These are phyloP conservation scores for Phenoliferia sp. DNA, from an alignment of 1,284 basidiomycete genomes.

Conservation along the genomic window DNA sequence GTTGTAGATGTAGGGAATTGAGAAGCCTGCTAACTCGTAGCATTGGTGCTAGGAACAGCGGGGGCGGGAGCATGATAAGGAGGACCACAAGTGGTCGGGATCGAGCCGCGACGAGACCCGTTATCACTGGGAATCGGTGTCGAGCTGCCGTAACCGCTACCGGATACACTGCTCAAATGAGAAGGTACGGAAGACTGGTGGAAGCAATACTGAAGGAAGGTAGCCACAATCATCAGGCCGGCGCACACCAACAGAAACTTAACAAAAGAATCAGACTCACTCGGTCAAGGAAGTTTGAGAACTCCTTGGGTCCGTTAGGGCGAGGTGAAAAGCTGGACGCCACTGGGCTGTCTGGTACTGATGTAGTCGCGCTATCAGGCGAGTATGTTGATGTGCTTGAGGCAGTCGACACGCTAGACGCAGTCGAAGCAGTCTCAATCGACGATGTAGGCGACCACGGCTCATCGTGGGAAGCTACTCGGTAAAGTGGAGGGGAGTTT, in stretches of 20 bases:
- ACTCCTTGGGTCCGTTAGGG: constrained; percentile 15
- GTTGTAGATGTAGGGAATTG: no score
- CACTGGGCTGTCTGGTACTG: constrained; percentile 21
- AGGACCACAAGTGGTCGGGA: no score
- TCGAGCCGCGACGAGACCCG: no score
- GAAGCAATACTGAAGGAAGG: constrained; percentile 17
- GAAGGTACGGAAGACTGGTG: constrained; percentile 1
- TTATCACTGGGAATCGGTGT: no score
- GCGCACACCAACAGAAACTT: background rate
- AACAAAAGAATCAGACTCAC: constrained; percentile 5
- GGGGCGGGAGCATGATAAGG: no score
- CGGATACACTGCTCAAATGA: no score
- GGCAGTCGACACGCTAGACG: background rate
- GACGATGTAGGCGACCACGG: constrained; percentile 19
- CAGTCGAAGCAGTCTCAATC: background rate
- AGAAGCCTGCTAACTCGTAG: no score
- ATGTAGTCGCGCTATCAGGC: constrained; percentile 25
- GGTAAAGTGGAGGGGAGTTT: constrained; percentile 9
- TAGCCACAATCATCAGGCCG: background rate
- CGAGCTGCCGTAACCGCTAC: no score
- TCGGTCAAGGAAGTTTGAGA: constrained; percentile 27
- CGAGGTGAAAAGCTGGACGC: background rate
- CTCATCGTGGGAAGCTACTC: background rate
- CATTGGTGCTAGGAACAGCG: no score
- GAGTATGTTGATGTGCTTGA: constrained; percentile 16